Percentiles rank a stretch among this genome's conserved stretches.
Conservation (phyloP, 2,329 filamentous ascomycete species). For the Dactylellina leptospora region DNA sequence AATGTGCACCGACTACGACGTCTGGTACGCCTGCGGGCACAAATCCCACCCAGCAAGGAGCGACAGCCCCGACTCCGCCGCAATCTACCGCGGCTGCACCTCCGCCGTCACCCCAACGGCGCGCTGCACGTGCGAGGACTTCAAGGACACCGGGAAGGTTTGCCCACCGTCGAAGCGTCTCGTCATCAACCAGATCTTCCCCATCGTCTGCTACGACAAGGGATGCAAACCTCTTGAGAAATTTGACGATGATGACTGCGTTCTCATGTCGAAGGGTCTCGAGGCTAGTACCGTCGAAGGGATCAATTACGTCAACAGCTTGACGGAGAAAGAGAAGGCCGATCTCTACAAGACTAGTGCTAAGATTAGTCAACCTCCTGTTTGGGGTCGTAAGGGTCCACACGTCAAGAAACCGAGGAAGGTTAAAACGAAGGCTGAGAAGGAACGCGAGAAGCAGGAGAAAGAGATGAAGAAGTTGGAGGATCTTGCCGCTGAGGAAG, state of each 20-base stretch:
- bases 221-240: neutral
- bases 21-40: constrained; percentile 44
- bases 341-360: constrained; percentile 29
- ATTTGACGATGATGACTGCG: constrained; percentile 17
- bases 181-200: constrained; percentile 19
- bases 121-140: constrained; percentile 12
- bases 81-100: constrained; percentile 11
- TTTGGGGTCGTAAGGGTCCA: constrained; percentile 47
- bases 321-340: constrained; percentile 27
- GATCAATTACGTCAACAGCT: neutral
- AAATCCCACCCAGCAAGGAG: constrained; percentile 2
- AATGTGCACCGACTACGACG: constrained; percentile 47
- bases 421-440: constrained; percentile 38
- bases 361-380: constrained; percentile 38
- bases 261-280: neutral
- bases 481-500: neutral
- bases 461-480: neutral
- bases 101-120: constrained; percentile 17
- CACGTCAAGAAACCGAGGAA: constrained; percentile 43
- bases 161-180: constrained; percentile 12
- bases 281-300: neutral
- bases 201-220: constrained; percentile 9
- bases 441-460: constrained; percentile 9
- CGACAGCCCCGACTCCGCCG: neutral
- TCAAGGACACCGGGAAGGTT: neutral